These are phyloP conservation scores for Holtermannia corniformis DNA, from an alignment of 768 basidiomycete species.

Conservation along the genomic window DNA sequence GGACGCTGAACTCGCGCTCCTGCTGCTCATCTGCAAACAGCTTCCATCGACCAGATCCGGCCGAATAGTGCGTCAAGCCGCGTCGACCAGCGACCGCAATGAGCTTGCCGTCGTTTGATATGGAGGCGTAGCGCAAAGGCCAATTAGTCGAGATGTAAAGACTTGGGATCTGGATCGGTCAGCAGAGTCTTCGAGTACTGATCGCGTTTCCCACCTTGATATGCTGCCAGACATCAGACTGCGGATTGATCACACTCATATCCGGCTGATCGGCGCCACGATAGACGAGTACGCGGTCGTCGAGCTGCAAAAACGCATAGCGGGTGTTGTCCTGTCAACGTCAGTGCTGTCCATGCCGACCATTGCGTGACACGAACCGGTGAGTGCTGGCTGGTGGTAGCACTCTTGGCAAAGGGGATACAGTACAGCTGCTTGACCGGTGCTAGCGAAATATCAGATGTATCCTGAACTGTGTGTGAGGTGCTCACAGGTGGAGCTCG, in stretches of 20 bases:
- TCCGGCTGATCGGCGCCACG: slow-evolving; percentile 95
- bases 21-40: slow-evolving; percentile 68
- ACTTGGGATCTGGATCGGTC: slow-evolving; percentile 62
- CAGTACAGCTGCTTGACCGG: slow-evolving; percentile 59
- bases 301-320: slow-evolving; percentile 90
- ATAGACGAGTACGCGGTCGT: slow-evolving; percentile 86
- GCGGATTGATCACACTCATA: slow-evolving; percentile 95
- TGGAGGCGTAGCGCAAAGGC: slow-evolving; percentile 84
- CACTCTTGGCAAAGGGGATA: slow-evolving; percentile 89
- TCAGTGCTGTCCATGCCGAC: neutral
- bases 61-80: slow-evolving; percentile 88
- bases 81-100: slow-evolving; percentile 85
- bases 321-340: slow-evolving; percentile 76
- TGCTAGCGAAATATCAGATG: slow-evolving; percentile 8
- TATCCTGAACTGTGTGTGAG: slow-evolving; percentile 13
- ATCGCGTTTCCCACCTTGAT: slow-evolving; percentile 55
- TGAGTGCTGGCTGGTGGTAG: slow-evolving; percentile 79
- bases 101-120: slow-evolving; percentile 81
- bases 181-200: slow-evolving; percentile 2
- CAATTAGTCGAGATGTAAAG: slow-evolving; percentile 82
- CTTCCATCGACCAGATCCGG: slow-evolving; percentile 92
- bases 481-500: slow-evolving; percentile 28
- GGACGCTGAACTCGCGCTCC: slow-evolving; percentile 75
- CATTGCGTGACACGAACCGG: slow-evolving; percentile 53
- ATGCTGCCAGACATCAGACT: slow-evolving; percentile 96